Conservation (phyloP, 2,329 filamentous ascomycete species). For the Dothistroma septosporum region DNA sequence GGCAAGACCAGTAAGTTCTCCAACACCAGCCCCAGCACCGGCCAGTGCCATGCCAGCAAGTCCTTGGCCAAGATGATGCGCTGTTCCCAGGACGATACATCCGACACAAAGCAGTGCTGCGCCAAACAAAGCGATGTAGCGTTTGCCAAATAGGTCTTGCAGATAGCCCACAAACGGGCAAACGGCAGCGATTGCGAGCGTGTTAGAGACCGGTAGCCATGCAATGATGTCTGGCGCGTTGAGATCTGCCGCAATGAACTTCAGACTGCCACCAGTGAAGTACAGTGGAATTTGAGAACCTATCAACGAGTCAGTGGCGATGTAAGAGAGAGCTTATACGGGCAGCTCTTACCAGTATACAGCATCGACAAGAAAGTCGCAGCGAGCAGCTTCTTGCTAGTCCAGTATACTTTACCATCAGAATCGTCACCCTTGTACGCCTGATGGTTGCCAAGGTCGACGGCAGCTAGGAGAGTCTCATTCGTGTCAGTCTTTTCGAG, state of each 20-base stretch:
- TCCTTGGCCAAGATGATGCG: constrained; percentile 46
- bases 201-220: constrained; percentile 41
- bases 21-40: constrained; percentile 62
- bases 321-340: too few species aligned
- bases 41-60: constrained; percentile 56
- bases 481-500: constrained; percentile 18
- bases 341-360: constrained; percentile 32
- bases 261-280: constrained; percentile 23
- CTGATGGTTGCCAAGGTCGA: constrained; percentile 36
- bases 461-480: constrained; percentile 15
- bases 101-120: constrained; percentile 53
- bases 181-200: constrained; percentile 53
- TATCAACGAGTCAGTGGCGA: neutral
- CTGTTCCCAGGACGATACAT: constrained; percentile 56
- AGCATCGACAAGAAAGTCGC: constrained; percentile 37
- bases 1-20: constrained; percentile 64
- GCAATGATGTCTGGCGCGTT: constrained; percentile 19
- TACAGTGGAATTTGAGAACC: constrained; percentile 27
- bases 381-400: constrained; percentile 33
- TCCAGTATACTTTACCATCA: constrained; percentile 40
- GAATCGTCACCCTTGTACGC: constrained; percentile 41
- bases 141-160: constrained; percentile 59
- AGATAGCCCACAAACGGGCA: constrained; percentile 63
- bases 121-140: constrained; percentile 56
- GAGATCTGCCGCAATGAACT: constrained; percentile 24